These are phyloP conservation scores for Dendrocalamus latiflorus DNA, from an alignment of 202 grass and related monocot species.

Conservation along the genomic window DNA sequence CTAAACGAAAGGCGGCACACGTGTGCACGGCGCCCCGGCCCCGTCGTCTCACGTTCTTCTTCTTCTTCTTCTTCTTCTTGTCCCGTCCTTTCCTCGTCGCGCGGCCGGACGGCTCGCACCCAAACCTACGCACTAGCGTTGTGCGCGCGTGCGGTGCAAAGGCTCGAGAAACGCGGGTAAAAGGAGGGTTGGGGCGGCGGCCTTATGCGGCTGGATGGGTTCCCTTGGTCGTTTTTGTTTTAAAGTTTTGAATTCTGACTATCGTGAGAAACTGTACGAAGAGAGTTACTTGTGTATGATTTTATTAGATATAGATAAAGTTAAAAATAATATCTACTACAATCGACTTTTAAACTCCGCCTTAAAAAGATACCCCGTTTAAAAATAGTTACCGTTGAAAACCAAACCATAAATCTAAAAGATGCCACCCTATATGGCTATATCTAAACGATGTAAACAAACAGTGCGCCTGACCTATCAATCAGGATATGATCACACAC, in stretches of 20 bases:
- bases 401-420: no score
- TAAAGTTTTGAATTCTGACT: no score
- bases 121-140: not conserved
- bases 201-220: no score
- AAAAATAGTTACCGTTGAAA: no score
- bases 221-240: no score
- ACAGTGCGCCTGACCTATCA: not conserved
- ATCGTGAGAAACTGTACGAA: no score
- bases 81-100: not conserved
- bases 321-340: no score
- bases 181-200: not conserved
- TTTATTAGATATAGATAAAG: no score
- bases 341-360: fast-evolving
- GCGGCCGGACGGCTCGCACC: not conserved
- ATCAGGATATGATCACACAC: not conserved
- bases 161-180: not conserved
- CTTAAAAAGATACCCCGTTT: no score
- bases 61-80: not conserved
- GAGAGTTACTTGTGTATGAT: no score
- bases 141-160: not conserved
- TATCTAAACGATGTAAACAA: not conserved
- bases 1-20: slow-evolving; percentile 6
- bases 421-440: no score
- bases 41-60: not conserved
- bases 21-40: slow-evolving; percentile 3